These are phyloP conservation scores for Moringa oleifera DNA, from an alignment of 345 rosid genomes.

Conservation along the genomic window DNA sequence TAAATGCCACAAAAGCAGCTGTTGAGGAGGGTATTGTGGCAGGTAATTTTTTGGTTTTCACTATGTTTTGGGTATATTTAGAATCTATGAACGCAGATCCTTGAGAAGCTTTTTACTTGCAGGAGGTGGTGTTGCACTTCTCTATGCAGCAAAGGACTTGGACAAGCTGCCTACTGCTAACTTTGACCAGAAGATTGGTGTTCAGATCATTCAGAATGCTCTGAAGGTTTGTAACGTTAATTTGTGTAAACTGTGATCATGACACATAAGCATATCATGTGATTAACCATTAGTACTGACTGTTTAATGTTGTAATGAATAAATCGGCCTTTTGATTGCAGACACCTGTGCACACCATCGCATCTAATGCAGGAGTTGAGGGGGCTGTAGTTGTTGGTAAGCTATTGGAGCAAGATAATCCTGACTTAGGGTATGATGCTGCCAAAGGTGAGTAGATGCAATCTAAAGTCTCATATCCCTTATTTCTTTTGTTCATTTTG, in stretches of 20 bases:
- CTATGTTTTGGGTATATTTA: neutral
- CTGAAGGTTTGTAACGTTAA: constrained; percentile 52
- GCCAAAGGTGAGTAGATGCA: constrained; percentile 66
- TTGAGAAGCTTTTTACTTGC: neutral
- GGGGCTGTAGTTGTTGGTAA: constrained; percentile 96
- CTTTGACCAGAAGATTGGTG: constrained; percentile 92
- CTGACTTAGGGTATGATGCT: constrained; percentile 91
- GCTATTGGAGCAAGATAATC: constrained; percentile 79
- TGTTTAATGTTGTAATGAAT: too few species aligned
- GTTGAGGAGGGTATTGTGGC: constrained; percentile 99
- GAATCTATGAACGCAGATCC: neutral
- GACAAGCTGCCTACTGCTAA: constrained; percentile 82
- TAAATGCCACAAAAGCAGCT: constrained; percentile 98
- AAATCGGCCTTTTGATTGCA: constrained; percentile 21
- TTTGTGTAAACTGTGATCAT: neutral
- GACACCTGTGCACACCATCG: constrained; percentile 84
- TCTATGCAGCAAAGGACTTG: constrained; percentile 82
- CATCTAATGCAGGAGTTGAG: constrained; percentile 88
- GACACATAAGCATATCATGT: neutral
- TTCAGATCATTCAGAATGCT: constrained; percentile 94
- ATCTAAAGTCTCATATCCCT: neutral
- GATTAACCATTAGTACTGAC: too few species aligned
- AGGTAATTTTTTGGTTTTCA: constrained; percentile 33
- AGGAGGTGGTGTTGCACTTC: constrained; percentile 98
- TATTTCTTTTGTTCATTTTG: neutral